Percentiles rank a stretch among this genome's conserved stretches.
Conservation (phyloP, 1,284 basidiomycete species). For the Rhodofomes roseus region DNA sequence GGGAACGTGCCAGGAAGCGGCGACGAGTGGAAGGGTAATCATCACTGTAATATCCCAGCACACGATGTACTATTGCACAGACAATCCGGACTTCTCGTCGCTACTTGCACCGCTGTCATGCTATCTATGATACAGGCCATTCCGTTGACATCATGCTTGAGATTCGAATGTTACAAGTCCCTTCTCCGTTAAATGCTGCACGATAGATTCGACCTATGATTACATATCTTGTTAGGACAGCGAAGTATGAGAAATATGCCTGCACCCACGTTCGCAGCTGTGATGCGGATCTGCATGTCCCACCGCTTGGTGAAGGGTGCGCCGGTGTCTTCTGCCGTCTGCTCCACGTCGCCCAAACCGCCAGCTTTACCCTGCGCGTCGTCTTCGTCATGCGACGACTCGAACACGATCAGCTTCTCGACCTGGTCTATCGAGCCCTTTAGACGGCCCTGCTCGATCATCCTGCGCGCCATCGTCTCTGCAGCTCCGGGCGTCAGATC, state of each 20-base stretch:
- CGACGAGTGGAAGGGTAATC: conserved; percentile 42
- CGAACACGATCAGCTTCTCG: conserved; percentile 89
- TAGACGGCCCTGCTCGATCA: conserved; percentile 94
- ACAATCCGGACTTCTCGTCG: conserved; percentile 15
- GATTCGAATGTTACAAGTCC: conserved; percentile 47
- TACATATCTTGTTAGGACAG: neutral
- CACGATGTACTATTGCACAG: conserved; percentile 23
- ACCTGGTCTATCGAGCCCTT: conserved; percentile 94
- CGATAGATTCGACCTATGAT: conserved; percentile 72
- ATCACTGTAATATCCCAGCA: conserved; percentile 9
- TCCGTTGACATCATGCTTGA: conserved; percentile 20
- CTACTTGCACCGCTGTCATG: conserved; percentile 18
- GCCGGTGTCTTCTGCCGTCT: conserved; percentile 81
- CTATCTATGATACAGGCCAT: conserved; percentile 14
- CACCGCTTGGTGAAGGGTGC: conserved; percentile 87
- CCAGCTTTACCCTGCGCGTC: conserved; percentile 91
- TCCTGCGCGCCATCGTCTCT: conserved; percentile 90
- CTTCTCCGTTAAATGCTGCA: conserved; percentile 72
- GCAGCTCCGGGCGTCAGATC: conserved; percentile 85
- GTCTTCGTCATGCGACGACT: conserved; percentile 77
- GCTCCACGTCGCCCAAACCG: conserved; percentile 83
- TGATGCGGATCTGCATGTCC: conserved; percentile 86
- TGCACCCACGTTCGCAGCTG: conserved; percentile 71
- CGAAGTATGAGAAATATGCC: neutral
- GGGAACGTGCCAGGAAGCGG: conserved; percentile 76